phyloP scores from a whole-genome alignment of 345 rosid species.

The Boechera retrofracta region DNA sequence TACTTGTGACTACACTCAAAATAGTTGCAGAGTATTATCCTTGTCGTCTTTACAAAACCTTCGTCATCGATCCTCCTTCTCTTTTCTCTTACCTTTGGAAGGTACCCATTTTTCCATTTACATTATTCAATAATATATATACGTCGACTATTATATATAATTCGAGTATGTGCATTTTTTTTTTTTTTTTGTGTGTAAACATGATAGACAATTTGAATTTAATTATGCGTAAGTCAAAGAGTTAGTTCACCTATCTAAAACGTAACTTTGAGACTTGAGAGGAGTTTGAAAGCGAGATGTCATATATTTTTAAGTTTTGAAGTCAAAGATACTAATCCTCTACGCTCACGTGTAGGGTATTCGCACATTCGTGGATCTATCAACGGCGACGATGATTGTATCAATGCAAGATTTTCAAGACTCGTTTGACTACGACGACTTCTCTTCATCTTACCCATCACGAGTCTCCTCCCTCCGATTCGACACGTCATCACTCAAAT shows the following conservation, averaged over 20 bases:
- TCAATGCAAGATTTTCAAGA: constrained; percentile 79
- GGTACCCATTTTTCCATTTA: constrained; percentile 49
- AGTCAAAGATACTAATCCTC: constrained; percentile 21
- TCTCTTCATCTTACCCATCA: constrained; percentile 66
- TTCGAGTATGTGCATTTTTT: too few species aligned
- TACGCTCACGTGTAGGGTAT: constrained; percentile 68
- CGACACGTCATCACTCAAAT: constrained; percentile 61
- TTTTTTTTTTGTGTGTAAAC: too few species aligned
- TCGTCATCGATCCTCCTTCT: constrained; percentile 95
- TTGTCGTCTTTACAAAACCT: constrained; percentile 74
- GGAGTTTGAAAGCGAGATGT: constrained; percentile 8
- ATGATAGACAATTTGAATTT: constrained; percentile 18
- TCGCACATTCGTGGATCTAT: constrained; percentile 84
- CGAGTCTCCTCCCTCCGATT: constrained; percentile 89
- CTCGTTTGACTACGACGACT: constrained; percentile 72
- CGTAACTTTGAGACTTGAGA: background rate
- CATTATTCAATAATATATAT: too few species aligned
- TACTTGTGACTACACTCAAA: constrained; percentile 78
- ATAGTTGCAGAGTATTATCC: constrained; percentile 91
- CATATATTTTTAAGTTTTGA: background rate
- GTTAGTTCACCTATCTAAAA: constrained; percentile 38
- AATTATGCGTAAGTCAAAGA: constrained; percentile 22
- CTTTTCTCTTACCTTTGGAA: constrained; percentile 95
- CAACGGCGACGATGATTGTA: constrained; percentile 68
- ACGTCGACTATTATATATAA: too few species aligned